These are phyloP conservation scores for Theobroma grandiflorum DNA, from an alignment of 441 rosid genomes.

Conservation along the genomic window DNA sequence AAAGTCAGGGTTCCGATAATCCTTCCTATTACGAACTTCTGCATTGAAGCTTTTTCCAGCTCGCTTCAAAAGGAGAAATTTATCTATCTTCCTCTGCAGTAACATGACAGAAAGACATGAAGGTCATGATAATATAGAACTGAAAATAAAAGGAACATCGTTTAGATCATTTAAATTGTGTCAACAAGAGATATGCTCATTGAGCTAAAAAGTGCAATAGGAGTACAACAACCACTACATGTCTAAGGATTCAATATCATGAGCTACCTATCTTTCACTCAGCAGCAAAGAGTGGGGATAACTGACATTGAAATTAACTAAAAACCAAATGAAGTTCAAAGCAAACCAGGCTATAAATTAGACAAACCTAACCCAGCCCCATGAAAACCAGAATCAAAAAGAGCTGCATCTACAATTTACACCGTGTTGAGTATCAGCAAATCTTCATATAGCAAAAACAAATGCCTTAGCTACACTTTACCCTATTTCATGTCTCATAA, in stretches of 20 bases:
- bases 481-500: neutral
- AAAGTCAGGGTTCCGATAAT: slow-evolving; percentile 95
- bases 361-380: neutral
- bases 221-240: neutral
- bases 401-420: neutral
- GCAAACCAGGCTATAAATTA: neutral
- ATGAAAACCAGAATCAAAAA: neutral
- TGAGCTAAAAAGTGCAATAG: neutral
- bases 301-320: slow-evolving; percentile 13
- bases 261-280: neutral
- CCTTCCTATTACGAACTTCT: slow-evolving; percentile 92
- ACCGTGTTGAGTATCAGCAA: neutral
- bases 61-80: slow-evolving; percentile 78
- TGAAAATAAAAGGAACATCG: neutral
- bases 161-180: neutral
- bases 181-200: slow-evolving; percentile 3
- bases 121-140: neutral
- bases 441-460: slow-evolving; percentile 8
- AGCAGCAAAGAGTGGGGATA: neutral
- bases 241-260: neutral
- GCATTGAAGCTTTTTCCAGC: slow-evolving; percentile 94
- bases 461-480: slow-evolving; percentile 6
- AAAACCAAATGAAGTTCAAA: slow-evolving; percentile 6
- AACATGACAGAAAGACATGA: slow-evolving; percentile 30
- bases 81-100: slow-evolving; percentile 75